Evolutionary conservation across 176 grass and related monocot genomes (phyloP).

Genomic region (Avena insularis): DNA sequence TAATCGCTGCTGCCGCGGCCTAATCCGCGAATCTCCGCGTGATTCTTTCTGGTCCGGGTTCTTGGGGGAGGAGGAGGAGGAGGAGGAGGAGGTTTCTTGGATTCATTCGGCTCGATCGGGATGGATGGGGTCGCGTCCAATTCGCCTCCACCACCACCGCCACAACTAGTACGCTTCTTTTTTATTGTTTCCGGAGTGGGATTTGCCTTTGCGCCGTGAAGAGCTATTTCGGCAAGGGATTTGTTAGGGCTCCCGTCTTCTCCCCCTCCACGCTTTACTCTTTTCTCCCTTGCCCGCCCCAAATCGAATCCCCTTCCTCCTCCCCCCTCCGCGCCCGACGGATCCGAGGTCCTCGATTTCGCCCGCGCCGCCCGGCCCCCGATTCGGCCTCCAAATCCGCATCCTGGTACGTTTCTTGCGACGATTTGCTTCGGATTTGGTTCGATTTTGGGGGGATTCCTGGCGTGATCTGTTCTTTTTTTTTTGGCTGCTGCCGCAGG

Average conservation of each 20-base stretch:
- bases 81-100: conserved; percentile 36
- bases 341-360: conserved; percentile 30
- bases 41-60: conserved; percentile 32
- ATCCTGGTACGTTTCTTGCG: conserved; percentile 42
- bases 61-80: conserved; percentile 17
- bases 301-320: conserved; percentile 37
- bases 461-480: conserved; percentile 34
- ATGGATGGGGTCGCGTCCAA: conserved; percentile 57
- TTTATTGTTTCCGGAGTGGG: conserved; percentile 58
- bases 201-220: conserved; percentile 58
- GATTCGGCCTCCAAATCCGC: conserved; percentile 45
- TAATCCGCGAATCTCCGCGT: conserved; percentile 41
- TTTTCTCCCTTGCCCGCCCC: conserved; percentile 7
- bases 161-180: conserved; percentile 40
- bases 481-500: conserved; percentile 27
- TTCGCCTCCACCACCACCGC: conserved; percentile 50
- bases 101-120: conserved; percentile 59
- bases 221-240: conserved; percentile 55
- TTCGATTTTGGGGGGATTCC: conserved; percentile 40
- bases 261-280: conserved; percentile 58
- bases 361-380: neutral
- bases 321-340: neutral
- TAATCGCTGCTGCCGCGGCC: conserved; percentile 10
- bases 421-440: conserved; percentile 42
- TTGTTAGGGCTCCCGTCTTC: conserved; percentile 52